Evolutionary conservation across 1,284 basidiomycete genomes (phyloP).

Genomic region (Termitomyces sp.): DNA sequence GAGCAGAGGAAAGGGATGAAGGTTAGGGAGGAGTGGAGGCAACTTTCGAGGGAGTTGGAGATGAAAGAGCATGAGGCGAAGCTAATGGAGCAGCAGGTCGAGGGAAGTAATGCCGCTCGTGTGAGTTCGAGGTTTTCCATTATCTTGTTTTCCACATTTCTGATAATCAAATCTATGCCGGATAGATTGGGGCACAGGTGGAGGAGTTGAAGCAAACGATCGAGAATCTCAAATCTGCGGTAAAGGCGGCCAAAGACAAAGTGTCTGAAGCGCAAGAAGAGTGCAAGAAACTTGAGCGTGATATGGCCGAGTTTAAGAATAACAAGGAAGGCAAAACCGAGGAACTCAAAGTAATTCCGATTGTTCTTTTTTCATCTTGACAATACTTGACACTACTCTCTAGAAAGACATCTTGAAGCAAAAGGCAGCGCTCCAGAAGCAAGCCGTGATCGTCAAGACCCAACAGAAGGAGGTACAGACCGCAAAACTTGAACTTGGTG

Average conservation of each 20-base stretch:
- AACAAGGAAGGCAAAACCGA: conserved; percentile 97
- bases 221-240: conserved; percentile 58
- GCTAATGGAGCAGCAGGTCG: conserved; percentile 82
- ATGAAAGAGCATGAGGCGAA: conserved; percentile 86
- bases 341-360: conserved; percentile 73
- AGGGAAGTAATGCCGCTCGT: conserved; percentile 84
- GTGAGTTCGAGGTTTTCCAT: conserved; percentile 39
- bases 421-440: conserved; percentile 79
- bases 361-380: not conserved
- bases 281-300: conserved; percentile 83
- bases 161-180: not conserved
- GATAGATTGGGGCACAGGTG: conserved; percentile 78
- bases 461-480: conserved; percentile 89
- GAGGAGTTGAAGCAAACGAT: conserved; percentile 70
- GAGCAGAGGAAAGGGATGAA: conserved; percentile 54
- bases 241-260: conserved; percentile 68
- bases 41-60: conserved; percentile 70
- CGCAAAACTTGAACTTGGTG: conserved; percentile 81
- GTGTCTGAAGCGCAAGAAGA: conserved; percentile 77
- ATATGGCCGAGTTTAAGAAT: conserved; percentile 98
- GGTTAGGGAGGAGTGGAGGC: conserved; percentile 68
- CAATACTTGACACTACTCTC: not conserved
- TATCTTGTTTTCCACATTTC: not conserved
- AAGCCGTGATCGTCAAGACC: conserved; percentile 77
- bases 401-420: conserved; percentile 77